Evolutionary conservation across 768 basidiomycete genomes (phyloP).

Genomic region (Trametes cingulata): DNA sequence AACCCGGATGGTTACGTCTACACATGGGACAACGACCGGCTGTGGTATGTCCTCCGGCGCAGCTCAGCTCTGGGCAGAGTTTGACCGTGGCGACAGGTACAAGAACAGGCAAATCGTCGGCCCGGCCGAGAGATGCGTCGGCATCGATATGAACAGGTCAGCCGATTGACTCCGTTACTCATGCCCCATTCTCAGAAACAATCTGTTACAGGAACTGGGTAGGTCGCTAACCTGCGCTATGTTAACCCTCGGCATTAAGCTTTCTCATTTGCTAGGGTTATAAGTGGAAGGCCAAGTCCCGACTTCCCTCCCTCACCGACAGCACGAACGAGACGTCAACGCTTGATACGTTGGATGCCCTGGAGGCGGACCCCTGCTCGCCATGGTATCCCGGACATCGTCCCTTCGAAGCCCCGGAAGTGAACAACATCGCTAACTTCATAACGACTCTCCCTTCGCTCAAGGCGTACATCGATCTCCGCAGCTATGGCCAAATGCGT

Average conservation of each 20-base stretch:
- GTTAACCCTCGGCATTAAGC: background rate
- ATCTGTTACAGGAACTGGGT: conserved; percentile 59
- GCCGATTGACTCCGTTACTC: no score
- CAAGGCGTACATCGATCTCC: conserved; percentile 68
- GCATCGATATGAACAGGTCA: conserved; percentile 79
- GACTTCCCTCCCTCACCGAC: conserved; percentile 22
- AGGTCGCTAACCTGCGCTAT: conserved; percentile 14
- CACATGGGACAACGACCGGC: conserved; percentile 69
- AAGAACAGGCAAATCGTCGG: conserved; percentile 66
- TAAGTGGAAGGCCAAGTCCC: conserved; percentile 57
- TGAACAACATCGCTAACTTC: conserved; percentile 72
- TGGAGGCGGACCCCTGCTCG: conserved; percentile 56
- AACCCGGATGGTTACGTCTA: conserved; percentile 78
- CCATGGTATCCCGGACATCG: conserved; percentile 75
- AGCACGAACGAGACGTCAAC: conserved; percentile 9
- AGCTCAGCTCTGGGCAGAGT: background rate
- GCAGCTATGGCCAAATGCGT: conserved; percentile 86
- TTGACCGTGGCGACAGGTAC: conserved; percentile 44
- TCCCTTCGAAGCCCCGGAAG: conserved; percentile 77
- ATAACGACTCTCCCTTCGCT: conserved; percentile 53
- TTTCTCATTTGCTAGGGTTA: conserved; percentile 50
- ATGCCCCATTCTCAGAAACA: no score
- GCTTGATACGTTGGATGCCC: background rate
- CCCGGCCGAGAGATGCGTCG: conserved; percentile 53
- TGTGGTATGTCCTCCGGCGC: conserved; percentile 46